These are phyloP conservation scores for Mortierella sp. DNA, from an alignment of 371 early-diverging fungal genomes.

Conservation along the genomic window DNA sequence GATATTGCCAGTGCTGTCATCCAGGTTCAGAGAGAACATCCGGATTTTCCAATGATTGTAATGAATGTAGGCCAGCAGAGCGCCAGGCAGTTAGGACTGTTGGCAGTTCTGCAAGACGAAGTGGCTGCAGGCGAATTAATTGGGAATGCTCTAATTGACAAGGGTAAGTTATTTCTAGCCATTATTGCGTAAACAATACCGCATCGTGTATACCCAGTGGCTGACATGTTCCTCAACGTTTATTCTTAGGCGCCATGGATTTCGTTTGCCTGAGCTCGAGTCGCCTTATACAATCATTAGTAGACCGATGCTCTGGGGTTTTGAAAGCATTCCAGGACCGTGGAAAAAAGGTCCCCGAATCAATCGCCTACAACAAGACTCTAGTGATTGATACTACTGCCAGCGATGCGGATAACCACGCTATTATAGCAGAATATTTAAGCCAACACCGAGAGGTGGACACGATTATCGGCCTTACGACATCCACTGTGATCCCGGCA, in stretches of 20 bases:
- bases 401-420: background rate
- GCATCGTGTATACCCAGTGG: background rate
- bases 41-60: constrained; percentile 59
- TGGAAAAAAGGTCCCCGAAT: constrained; percentile 14
- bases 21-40: constrained; percentile 44
- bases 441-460: constrained; percentile 34
- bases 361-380: constrained; percentile 26
- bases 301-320: constrained; percentile 47
- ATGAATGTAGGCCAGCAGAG: constrained; percentile 60
- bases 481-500: constrained; percentile 23
- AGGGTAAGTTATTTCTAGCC: constrained; percentile 24
- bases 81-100: constrained; percentile 54
- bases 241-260: constrained; percentile 34
- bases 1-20: constrained; percentile 57
- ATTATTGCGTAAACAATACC: constrained; percentile 26
- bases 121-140: constrained; percentile 56
- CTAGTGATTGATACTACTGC: constrained; percentile 5
- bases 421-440: constrained; percentile 10
- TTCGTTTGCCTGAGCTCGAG: constrained; percentile 36
- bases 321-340: constrained; percentile 31
- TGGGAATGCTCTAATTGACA: constrained; percentile 54
- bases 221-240: too few species aligned
- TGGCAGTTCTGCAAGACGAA: constrained; percentile 62
- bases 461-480: constrained; percentile 33
- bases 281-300: constrained; percentile 18